Evolutionary conservation across 345 rosid species (phyloP), one percentile per base, ranked within the genome.

Genomic region (Linum trigynum): DNA sequence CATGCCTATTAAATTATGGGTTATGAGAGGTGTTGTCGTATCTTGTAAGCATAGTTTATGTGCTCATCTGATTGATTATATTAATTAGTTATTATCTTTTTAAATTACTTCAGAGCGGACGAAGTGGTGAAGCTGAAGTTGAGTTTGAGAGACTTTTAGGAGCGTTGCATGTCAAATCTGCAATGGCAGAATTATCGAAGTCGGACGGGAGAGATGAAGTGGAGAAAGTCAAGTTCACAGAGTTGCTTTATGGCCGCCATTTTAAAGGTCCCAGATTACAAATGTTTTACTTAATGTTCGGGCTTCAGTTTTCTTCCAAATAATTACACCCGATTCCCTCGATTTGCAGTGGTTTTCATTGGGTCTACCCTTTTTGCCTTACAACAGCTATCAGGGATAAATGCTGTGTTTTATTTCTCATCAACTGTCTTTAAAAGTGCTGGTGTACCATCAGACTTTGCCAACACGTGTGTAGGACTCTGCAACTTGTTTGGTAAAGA

Each of bases 331-430:
- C 69, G 66, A 78, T 23, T 65, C 76, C 75, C 76, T 76, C 70
- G 45, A 66, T 83, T 77, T 81, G 81, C 86, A 91, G 99, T 95
- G 75, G 99, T 95, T 39, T 91, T 92, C 75, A 92, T 91, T 39
- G 99, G 99, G 60, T 90, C 89, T 6, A 92, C 99, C 75, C 96
- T 94, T 69, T 94, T 91, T 88, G 77, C 91, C 65, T 89, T 91
- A 84, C 99, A 95, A 77, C 99, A 91, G 78, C 72, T 95, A 77
- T 97, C 97, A 6, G 99, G 99, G 62, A 95, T 95, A 79, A 95
- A 95, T 61, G 99, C 96, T 45, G 99, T 95, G 59, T 96, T 95
- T 14, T 95, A 91, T 74, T 95, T 91, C 83, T 95, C 99, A 16
- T 88, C 97, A 51, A 75, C 99, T 10, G 99, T 95, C 69, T 95